Conservation (phyloP, 2,329 filamentous ascomycete genomes). For the Verticillium albo-atrum region DNA sequence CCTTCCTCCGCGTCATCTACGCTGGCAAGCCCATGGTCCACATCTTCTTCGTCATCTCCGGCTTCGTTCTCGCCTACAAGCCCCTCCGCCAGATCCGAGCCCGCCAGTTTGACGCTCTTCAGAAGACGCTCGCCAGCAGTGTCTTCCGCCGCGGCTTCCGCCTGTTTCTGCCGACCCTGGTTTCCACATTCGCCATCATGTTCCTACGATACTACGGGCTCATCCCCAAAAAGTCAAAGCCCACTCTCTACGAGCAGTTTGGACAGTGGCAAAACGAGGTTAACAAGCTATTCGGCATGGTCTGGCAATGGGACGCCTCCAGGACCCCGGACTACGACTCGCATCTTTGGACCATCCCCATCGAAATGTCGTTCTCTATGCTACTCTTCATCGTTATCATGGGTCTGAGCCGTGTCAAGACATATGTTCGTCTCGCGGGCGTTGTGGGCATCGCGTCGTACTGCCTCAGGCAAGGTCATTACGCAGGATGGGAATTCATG, state of each 20-base stretch:
- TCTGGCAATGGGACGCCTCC: slow-evolving; percentile 22
- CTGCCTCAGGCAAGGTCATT: slow-evolving; percentile 31
- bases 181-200: slow-evolving; percentile 35
- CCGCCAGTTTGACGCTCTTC: slow-evolving; percentile 29
- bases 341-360: slow-evolving; percentile 44
- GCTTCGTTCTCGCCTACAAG: slow-evolving; percentile 41
- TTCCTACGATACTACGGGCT: slow-evolving; percentile 30
- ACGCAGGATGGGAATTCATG: slow-evolving; percentile 41
- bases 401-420: slow-evolving; percentile 25
- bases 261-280: slow-evolving; percentile 20
- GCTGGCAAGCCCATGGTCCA: slow-evolving; percentile 44
- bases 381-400: slow-evolving; percentile 36
- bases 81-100: slow-evolving; percentile 35
- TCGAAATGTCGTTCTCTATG: slow-evolving; percentile 42
- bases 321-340: slow-evolving; percentile 29
- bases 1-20: slow-evolving; percentile 37
- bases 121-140: slow-evolving; percentile 37
- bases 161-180: slow-evolving; percentile 39
- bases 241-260: slow-evolving; percentile 18
- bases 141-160: slow-evolving; percentile 41
- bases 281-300: slow-evolving; percentile 16
- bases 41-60: slow-evolving; percentile 48
- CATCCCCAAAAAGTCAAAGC: slow-evolving; percentile 19
- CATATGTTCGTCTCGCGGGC: slow-evolving; percentile 22
- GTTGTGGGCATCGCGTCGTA: slow-evolving; percentile 29